Evolutionary conservation across 257 asterid genomes (phyloP).

Genomic region (Solanum piurae): DNA sequence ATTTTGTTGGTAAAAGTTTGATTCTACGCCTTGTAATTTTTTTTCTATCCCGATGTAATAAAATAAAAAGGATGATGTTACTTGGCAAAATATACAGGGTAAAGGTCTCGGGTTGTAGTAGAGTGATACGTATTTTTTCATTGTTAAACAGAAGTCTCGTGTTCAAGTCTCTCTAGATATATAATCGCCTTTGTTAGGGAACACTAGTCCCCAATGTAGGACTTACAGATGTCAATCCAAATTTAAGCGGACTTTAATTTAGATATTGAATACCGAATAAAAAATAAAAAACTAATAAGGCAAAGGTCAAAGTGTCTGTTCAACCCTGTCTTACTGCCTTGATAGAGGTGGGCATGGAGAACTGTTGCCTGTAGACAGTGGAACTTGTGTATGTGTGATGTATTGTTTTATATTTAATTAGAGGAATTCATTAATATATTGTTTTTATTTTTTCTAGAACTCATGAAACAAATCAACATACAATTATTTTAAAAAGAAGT

Average conservation of each 20-base stretch:
- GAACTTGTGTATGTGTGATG: not conserved
- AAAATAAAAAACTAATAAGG: not conserved
- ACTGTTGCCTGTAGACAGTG: not conserved
- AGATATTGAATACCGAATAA: too few species aligned
- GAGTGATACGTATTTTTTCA: fast-evolving
- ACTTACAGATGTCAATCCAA: too few species aligned
- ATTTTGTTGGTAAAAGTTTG: not conserved
- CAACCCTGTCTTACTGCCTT: not conserved
- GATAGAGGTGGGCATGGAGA: not conserved
- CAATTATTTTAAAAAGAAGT: not conserved
- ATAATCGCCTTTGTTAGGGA: fast-evolving
- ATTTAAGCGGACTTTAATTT: too few species aligned
- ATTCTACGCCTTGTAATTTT: not conserved
- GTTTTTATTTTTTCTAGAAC: not conserved
- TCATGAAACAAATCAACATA: not conserved
- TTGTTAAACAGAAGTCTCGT: fast-evolving
- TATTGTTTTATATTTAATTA: not conserved
- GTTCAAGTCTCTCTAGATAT: fast-evolving
- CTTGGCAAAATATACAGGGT: not conserved
- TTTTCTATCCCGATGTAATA: not conserved
- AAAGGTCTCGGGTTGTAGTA: too few species aligned
- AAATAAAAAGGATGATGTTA: not conserved
- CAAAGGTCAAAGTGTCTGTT: not conserved
- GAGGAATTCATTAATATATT: not conserved
- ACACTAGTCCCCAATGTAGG: too few species aligned